Conservation (phyloP, 2,329 filamentous ascomycete genomes). For the Pseudogymnoascus sp. region DNA sequence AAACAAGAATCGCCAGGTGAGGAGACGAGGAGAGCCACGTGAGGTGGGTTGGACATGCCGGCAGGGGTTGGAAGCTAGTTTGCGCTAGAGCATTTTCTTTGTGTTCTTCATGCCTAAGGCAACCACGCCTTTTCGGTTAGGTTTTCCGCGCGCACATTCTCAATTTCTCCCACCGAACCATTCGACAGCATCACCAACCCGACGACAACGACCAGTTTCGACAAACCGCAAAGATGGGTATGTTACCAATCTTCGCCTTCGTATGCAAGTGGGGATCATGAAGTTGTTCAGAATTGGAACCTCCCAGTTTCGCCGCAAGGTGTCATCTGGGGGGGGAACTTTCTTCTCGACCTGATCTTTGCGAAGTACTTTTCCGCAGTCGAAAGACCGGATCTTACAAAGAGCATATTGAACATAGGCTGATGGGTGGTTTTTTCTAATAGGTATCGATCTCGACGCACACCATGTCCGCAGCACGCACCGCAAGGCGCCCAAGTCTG, state of each 20-base stretch:
- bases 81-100: conserved; percentile 2
- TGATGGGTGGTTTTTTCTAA: conserved; percentile 50
- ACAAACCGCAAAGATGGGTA: conserved; percentile 34
- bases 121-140: background rate
- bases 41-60: background rate
- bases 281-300: conserved; percentile 18
- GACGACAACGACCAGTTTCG: conserved; percentile 22
- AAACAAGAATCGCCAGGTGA: background rate
- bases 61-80: background rate
- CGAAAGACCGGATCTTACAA: conserved; percentile 31
- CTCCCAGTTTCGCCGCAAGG: background rate
- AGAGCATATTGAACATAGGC: conserved; percentile 63
- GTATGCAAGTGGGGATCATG: conserved; percentile 32
- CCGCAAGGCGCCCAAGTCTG: conserved; percentile 93
- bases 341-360: conserved; percentile 19
- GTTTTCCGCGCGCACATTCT: conserved; percentile 7
- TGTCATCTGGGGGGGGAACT: too few species aligned
- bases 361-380: conserved; percentile 30
- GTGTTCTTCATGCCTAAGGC: background rate
- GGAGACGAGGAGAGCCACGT: background rate
- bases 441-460: conserved; percentile 67
- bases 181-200: conserved; percentile 10
- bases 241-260: conserved; percentile 30
- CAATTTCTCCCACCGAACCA: conserved; percentile 16
- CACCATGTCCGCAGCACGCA: conserved; percentile 68